Conservation (phyloP, 169 alveolate genomes). For the Amoebophrya sp. region DNA sequence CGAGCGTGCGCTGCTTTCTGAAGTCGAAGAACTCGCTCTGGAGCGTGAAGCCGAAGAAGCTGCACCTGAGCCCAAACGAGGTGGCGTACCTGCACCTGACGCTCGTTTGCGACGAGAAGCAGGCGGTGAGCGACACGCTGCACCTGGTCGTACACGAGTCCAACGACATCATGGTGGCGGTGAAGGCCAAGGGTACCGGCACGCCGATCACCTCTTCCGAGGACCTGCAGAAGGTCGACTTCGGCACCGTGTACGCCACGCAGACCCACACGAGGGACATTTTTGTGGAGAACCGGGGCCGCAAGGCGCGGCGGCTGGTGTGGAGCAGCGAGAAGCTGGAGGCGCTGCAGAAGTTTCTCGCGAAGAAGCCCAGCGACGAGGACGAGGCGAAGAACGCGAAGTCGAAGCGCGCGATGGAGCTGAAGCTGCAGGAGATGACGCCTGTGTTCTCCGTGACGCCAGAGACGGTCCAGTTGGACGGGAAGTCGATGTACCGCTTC, state of each 20-base stretch:
- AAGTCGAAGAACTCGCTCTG: constrained; percentile 66
- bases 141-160: constrained; percentile 74
- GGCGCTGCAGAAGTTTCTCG: constrained; percentile 15
- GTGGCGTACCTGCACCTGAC: constrained; percentile 58
- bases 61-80: constrained; percentile 66
- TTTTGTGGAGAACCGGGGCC: constrained; percentile 73
- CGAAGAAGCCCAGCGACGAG: constrained; percentile 9
- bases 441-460: constrained; percentile 24
- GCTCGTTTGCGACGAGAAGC: constrained; percentile 76
- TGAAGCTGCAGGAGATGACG: background rate
- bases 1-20: constrained; percentile 71
- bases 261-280: constrained; percentile 53
- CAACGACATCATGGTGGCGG: constrained; percentile 59
- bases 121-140: constrained; percentile 59
- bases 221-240: constrained; percentile 36
- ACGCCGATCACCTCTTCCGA: constrained; percentile 66
- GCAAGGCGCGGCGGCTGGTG: constrained; percentile 60
- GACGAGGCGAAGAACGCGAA: too few species aligned
- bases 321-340: constrained; percentile 45
- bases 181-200: constrained; percentile 57
- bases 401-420: background rate
- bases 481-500: constrained; percentile 40
- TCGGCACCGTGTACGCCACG: constrained; percentile 69
- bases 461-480: constrained; percentile 21
- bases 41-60: constrained; percentile 61